phyloP scores from a whole-genome alignment of 108 stramenopile genomes.

The Nitzschia palea region DNA sequence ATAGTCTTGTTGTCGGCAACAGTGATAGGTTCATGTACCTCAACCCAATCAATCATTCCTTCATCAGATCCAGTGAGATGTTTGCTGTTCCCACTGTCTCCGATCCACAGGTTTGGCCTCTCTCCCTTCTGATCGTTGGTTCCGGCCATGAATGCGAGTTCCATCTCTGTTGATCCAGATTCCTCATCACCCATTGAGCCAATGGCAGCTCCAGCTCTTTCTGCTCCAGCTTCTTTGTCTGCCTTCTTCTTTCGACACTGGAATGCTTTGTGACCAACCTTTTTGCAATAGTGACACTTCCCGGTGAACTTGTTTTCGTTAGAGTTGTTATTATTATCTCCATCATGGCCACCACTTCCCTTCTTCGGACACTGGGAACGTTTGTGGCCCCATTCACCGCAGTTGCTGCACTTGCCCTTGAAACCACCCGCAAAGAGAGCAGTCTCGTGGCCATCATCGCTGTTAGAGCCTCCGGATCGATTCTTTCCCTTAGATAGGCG shows the following conservation, averaged over 20 bases:
- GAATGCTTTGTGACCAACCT: constrained; percentile 13
- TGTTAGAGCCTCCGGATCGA: background rate
- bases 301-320: background rate
- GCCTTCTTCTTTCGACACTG: constrained; percentile 9
- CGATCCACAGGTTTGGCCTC: background rate
- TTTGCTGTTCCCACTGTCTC: background rate
- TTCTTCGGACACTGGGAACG: background rate
- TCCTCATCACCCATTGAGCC: background rate
- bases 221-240: background rate
- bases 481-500: background rate
- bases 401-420: background rate
- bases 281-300: constrained; percentile 14
- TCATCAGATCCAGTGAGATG: background rate
- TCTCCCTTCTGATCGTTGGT: background rate
- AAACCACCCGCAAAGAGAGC: background rate
- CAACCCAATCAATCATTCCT: background rate
- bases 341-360: background rate
- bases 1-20: background rate
- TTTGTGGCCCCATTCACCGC: background rate
- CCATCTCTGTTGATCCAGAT: background rate
- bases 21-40: background rate
- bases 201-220: background rate
- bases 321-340: background rate
- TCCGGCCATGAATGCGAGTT: background rate
- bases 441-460: background rate